Conservation (phyloP, 208 protist species). For the Leptomonas seymouri region DNA sequence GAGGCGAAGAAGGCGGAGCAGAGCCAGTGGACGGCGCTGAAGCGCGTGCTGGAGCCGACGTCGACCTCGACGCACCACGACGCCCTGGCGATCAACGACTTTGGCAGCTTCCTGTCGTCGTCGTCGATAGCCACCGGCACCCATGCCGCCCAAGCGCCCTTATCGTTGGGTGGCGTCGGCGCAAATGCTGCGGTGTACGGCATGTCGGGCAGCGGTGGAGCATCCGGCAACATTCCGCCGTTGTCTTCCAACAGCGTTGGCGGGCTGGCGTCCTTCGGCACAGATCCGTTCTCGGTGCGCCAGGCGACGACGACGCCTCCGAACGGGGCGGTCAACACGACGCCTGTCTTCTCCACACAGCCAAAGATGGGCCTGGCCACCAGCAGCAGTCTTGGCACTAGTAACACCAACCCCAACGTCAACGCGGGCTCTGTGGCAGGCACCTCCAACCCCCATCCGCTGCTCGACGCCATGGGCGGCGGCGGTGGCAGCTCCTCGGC, state of each 20-base stretch:
- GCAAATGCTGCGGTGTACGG: not conserved
- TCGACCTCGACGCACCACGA: conserved; percentile 55
- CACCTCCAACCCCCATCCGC: conserved; percentile 7
- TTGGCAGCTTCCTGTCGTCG: conserved; percentile 55
- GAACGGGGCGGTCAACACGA: conserved; percentile 9
- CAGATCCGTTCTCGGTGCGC: conserved; percentile 25
- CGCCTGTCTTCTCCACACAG: conserved; percentile 49
- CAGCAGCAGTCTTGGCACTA: conserved; percentile 10
- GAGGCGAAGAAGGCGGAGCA: conserved; percentile 38
- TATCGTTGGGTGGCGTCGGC: not conserved
- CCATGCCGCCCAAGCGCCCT: not conserved
- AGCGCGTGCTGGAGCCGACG: conserved; percentile 46
- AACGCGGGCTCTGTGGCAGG: not conserved
- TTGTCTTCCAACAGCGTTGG: not conserved
- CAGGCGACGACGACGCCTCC: conserved; percentile 10
- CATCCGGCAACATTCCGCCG: conserved; percentile 13
- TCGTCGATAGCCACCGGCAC: conserved; percentile 3
- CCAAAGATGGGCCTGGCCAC: conserved; percentile 23
- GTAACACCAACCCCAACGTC: not conserved
- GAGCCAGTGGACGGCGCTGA: conserved; percentile 44
- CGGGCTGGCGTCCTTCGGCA: conserved; percentile 20
- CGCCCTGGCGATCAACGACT: conserved; percentile 71
- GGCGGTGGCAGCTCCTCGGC: conserved; percentile 9
- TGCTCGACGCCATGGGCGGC: conserved; percentile 14
- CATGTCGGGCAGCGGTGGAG: conserved; percentile 6